Evolutionary conservation across 1,139 yeast genomes (phyloP).

Genomic region (Debaryomyces robertsiae): DNA sequence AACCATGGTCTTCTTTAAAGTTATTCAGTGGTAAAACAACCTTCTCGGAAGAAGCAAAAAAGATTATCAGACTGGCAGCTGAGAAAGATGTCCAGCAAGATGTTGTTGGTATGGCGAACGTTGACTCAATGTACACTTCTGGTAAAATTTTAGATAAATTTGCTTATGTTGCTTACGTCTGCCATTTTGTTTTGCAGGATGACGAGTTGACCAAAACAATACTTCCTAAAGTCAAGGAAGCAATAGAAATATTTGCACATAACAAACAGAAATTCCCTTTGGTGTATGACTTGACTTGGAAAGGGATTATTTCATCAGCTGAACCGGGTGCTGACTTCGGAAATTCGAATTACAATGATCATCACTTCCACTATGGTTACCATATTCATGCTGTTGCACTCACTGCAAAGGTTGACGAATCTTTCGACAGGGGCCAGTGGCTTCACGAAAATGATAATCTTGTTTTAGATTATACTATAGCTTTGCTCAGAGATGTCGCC

Average conservation of each 20-base stretch:
- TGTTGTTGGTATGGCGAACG: slow-evolving; percentile 58
- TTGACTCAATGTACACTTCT: slow-evolving; percentile 74
- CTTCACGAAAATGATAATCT: slow-evolving; percentile 28
- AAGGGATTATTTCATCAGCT: slow-evolving; percentile 72
- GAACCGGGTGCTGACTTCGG: slow-evolving; percentile 73
- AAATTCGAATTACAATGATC: slow-evolving; percentile 76
- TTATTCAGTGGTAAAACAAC: slow-evolving; percentile 25
- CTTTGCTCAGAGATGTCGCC: slow-evolving; percentile 45
- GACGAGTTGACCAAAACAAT: slow-evolving; percentile 42
- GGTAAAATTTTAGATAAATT: slow-evolving; percentile 77
- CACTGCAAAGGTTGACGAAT: slow-evolving; percentile 55
- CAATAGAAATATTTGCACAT: slow-evolving; percentile 59
- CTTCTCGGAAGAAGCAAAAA: slow-evolving; percentile 42
- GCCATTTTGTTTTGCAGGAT: slow-evolving; percentile 58
- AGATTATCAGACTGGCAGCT: slow-evolving; percentile 51
- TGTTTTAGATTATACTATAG: slow-evolving; percentile 34
- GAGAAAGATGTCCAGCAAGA: slow-evolving; percentile 54
- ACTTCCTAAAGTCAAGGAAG: slow-evolving; percentile 55
- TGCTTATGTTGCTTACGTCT: slow-evolving; percentile 69
- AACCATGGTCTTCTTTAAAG: slow-evolving; percentile 57
- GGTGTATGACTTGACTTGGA: slow-evolving; percentile 68
- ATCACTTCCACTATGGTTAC: slow-evolving; percentile 81
- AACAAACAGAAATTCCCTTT: slow-evolving; percentile 65
- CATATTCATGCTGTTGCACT: slow-evolving; percentile 75
- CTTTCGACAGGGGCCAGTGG: slow-evolving; percentile 27